These are phyloP conservation scores for Ballota nigra DNA, from an alignment of 257 asterid genomes.

Conservation along the genomic window DNA sequence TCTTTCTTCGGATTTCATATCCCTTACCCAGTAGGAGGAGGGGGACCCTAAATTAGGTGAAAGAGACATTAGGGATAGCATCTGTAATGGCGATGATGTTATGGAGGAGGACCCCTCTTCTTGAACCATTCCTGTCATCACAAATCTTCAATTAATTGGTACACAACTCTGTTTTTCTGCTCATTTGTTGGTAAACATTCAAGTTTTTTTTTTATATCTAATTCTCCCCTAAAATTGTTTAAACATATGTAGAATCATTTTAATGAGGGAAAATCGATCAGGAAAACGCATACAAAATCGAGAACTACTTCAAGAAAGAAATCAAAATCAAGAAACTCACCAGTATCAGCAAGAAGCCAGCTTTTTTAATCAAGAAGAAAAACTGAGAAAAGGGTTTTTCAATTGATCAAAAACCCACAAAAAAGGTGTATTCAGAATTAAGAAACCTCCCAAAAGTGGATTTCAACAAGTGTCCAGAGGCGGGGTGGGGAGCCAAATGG, in stretches of 20 bases:
- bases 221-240: too few species aligned
- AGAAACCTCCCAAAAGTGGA: conserved; percentile 13
- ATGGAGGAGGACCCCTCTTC: conserved; percentile 71
- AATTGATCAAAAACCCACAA: conserved; percentile 5
- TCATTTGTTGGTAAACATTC: too few species aligned
- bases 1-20: conserved; percentile 66
- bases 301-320: background rate
- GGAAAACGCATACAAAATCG: too few species aligned
- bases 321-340: conserved; percentile 26
- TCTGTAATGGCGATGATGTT: conserved; percentile 66
- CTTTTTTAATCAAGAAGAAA: conserved; percentile 12
- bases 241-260: too few species aligned
- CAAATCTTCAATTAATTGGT: too few species aligned
- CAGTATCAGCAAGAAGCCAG: background rate
- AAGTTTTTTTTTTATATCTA: too few species aligned
- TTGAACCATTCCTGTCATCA: too few species aligned
- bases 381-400: conserved; percentile 14
- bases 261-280: too few species aligned
- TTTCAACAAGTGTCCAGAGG: too few species aligned
- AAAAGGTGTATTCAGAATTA: background rate
- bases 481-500: conserved; percentile 32
- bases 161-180: too few species aligned
- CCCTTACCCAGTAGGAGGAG: conserved; percentile 50
- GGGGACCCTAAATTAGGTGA: conserved; percentile 53
- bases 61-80: conserved; percentile 71